Percentiles rank a stretch among this genome's conserved stretches.
These are phyloP conservation scores for Histomonas meleagridis DNA, from an alignment of 208 protist species.

Conservation along the genomic window DNA sequence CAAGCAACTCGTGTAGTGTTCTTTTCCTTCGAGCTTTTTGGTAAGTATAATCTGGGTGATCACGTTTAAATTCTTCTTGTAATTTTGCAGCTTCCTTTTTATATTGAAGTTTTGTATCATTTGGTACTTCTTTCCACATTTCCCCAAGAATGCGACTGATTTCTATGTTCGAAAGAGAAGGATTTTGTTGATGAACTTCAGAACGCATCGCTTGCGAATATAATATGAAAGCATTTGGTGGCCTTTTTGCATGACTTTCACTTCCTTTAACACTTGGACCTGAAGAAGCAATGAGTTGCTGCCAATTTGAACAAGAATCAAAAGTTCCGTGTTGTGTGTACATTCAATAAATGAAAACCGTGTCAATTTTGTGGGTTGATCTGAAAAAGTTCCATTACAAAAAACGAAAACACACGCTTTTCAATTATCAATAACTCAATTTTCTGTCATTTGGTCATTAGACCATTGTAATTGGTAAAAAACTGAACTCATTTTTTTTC, in stretches of 20 bases:
- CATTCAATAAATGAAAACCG: too few species aligned
- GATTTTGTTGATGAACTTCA: neutral
- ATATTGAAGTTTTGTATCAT: neutral
- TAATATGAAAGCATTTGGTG: constrained; percentile 20
- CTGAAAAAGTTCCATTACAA: too few species aligned
- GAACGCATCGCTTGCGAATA: constrained; percentile 21
- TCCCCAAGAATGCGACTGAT: neutral
- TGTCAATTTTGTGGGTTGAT: too few species aligned
- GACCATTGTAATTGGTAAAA: too few species aligned
- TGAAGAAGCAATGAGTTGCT: too few species aligned
- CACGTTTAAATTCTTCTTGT: neutral
- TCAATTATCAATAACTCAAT: too few species aligned
- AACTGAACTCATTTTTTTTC: too few species aligned
- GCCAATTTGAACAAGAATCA: too few species aligned
- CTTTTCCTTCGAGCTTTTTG: neutral
- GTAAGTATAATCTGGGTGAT: constrained; percentile 19
- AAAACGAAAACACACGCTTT: too few species aligned
- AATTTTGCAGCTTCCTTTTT: neutral
- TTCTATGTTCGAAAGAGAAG: neutral
- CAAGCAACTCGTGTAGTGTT: neutral
- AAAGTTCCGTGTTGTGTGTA: too few species aligned
- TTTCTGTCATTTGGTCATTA: too few species aligned
- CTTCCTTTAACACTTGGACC: too few species aligned
- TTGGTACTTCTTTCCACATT: constrained; percentile 26
- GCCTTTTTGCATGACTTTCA: neutral